Evolutionary conservation across 208 protist genomes (phyloP).

Genomic region (Crithidia sp.): DNA sequence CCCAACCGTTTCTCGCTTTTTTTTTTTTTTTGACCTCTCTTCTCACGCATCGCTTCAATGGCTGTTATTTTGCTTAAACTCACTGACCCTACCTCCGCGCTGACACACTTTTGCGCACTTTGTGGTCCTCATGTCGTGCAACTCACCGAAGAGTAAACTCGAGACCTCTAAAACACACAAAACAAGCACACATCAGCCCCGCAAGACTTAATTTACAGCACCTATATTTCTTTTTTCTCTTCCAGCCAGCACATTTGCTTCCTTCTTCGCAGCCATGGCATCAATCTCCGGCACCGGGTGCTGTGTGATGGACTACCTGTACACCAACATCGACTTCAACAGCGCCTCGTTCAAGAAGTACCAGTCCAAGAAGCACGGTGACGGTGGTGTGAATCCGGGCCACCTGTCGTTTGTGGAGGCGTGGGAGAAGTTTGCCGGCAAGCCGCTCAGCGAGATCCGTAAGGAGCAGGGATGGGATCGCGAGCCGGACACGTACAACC

Average conservation of each 20-base stretch:
- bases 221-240: neutral
- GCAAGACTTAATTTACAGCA: neutral
- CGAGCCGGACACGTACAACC: constrained; percentile 26
- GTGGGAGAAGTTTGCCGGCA: constrained; percentile 33
- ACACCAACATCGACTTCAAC: constrained; percentile 36
- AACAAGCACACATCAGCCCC: neutral
- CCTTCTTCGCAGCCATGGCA: constrained; percentile 26
- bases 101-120: too few relatives aligned
- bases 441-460: constrained; percentile 26
- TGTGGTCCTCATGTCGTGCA: too few relatives aligned
- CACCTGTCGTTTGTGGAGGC: constrained; percentile 35
- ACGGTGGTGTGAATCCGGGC: constrained; percentile 24
- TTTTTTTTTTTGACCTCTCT: neutral
- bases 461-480: constrained; percentile 26
- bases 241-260: neutral
- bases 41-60: too few relatives aligned
- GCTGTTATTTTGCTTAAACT: too few relatives aligned
- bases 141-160: too few relatives aligned
- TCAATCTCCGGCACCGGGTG: constrained; percentile 31
- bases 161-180: too few relatives aligned
- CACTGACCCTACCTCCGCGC: too few relatives aligned
- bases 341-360: constrained; percentile 38
- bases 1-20: neutral
- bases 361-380: constrained; percentile 16
- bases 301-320: constrained; percentile 42